Evolutionary conservation across 805 yeast genomes (phyloP), one percentile per base, ranked within the genome.

Genomic region (Yamadazyma sp.): DNA sequence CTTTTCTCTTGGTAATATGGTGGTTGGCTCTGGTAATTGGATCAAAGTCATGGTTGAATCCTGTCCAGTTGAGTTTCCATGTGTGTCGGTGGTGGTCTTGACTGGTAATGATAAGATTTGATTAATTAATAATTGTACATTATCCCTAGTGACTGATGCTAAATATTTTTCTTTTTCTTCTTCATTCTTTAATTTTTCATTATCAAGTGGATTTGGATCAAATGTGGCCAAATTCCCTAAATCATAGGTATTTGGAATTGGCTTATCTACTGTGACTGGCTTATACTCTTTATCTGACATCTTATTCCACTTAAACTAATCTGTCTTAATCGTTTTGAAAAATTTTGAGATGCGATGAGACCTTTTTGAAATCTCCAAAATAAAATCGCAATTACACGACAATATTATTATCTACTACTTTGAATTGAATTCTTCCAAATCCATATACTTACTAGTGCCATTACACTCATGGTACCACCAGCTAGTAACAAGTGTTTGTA

Each of bases 1-100:
- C 67, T 93, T 93, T 60, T 93, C 99, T 72, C 99, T 76, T 36
- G 99, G 98, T 44, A 89, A 70, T 39, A 65, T 75, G 13, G 95
- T 82, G 11, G 74, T 61, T 16, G 96, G 94, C 36, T 77, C 87
- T 22, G 99, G 98, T 42, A 93, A 72, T 52, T 75, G 79, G 35
- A 93, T 78, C 43, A 91, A 75, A 7, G 96, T 81, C 77, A 88
- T 79, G 34, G 84, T 76, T 9, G 94, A 76, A 54, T 71, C 77
- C 51, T 78, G 82, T 15, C 79, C 85, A 22, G 76, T 71, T 30
- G 78, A 69, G 23, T 73, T 58, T 11, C 74, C 75, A 13, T 70
- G 69, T 24, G 86, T 73, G 37, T 85, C 93, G 1, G 95, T 82
- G 9, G 96, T 88, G 36, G 85, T 78, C 60, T 82, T 86, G 34